These are phyloP conservation scores for Leccinum discolor DNA, from an alignment of 1,284 basidiomycete genomes.

Conservation along the genomic window DNA sequence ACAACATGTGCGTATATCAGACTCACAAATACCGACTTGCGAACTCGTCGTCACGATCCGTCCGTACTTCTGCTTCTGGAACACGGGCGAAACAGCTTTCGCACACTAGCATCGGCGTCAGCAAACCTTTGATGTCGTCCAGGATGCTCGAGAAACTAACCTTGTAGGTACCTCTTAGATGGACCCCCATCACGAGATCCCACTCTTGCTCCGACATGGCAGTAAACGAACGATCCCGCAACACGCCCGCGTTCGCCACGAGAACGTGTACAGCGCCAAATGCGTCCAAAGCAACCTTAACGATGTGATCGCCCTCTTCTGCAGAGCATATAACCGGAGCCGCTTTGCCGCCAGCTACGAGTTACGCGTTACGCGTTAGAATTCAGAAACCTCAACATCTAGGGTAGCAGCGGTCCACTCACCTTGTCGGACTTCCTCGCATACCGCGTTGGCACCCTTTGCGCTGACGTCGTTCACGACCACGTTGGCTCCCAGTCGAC, in stretches of 20 bases:
- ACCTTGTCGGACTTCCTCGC: slow-evolving; percentile 86
- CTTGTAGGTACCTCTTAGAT: slow-evolving; percentile 82
- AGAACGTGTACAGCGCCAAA: slow-evolving; percentile 92
- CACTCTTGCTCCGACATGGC: slow-evolving; percentile 93
- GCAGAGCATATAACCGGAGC: slow-evolving; percentile 85
- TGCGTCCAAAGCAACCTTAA: slow-evolving; percentile 84
- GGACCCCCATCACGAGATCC: slow-evolving; percentile 90
- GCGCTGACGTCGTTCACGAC: slow-evolving; percentile 96
- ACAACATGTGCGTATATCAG: background rate
- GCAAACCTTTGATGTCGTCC: background rate
- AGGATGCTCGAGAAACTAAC: slow-evolving; percentile 29
- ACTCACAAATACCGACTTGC: slow-evolving; percentile 88
- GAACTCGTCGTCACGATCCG: slow-evolving; percentile 95
- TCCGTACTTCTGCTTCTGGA: slow-evolving; percentile 97
- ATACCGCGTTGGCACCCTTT: slow-evolving; percentile 83
- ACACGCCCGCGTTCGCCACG: slow-evolving; percentile 93
- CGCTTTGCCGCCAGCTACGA: slow-evolving; percentile 85
- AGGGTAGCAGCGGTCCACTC: slow-evolving; percentile 13
- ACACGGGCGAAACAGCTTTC: slow-evolving; percentile 96
- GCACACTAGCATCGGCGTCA: slow-evolving; percentile 56
- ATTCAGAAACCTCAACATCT: background rate
- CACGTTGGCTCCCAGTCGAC: slow-evolving; percentile 90
- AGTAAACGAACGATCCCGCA: slow-evolving; percentile 91
- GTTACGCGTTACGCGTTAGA: background rate
- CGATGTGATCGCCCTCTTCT: slow-evolving; percentile 90